Conservation (phyloP, 2,329 filamentous ascomycete genomes). For the Ophiostoma piceae region DNA sequence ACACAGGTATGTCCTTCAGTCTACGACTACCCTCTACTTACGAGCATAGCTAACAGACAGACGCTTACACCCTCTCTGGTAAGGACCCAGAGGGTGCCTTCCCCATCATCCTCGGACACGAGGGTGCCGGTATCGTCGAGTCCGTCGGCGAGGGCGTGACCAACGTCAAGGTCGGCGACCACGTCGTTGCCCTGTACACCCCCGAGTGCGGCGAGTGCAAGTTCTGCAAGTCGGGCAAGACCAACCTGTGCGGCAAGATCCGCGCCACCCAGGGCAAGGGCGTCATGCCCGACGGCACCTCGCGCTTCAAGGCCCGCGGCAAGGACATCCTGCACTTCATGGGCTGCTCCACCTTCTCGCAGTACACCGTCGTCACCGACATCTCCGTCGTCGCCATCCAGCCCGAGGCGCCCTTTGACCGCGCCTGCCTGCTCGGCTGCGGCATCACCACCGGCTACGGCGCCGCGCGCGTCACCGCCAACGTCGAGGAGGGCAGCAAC, state of each 20-base stretch:
- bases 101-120: slow-evolving; percentile 82
- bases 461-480: slow-evolving; percentile 87
- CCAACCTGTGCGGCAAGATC: slow-evolving; percentile 98
- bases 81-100: slow-evolving; percentile 97
- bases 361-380: slow-evolving; percentile 97
- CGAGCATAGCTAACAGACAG: slow-evolving; percentile 34
- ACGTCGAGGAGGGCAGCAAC: slow-evolving; percentile 82
- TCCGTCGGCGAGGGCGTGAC: slow-evolving; percentile 89
- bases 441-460: slow-evolving; percentile 99
- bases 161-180: slow-evolving; percentile 84
- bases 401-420: slow-evolving; percentile 86
- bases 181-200: slow-evolving; percentile 86
- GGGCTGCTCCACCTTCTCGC: slow-evolving; percentile 97
- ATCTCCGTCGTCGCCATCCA: slow-evolving; percentile 93
- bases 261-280: slow-evolving; percentile 92
- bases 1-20: slow-evolving; percentile 63
- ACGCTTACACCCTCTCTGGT: slow-evolving; percentile 90
- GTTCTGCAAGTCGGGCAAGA: slow-evolving; percentile 99
- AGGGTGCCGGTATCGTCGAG: slow-evolving; percentile 88
- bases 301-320: slow-evolving; percentile 90
- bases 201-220: slow-evolving; percentile 98
- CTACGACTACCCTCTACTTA: too few species aligned
- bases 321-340: slow-evolving; percentile 97
- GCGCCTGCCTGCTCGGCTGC: slow-evolving; percentile 91
- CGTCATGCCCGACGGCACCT: slow-evolving; percentile 95